Conservation (phyloP, 352 stramenopile genomes). For the Phytopythium cucurbitacearum region DNA sequence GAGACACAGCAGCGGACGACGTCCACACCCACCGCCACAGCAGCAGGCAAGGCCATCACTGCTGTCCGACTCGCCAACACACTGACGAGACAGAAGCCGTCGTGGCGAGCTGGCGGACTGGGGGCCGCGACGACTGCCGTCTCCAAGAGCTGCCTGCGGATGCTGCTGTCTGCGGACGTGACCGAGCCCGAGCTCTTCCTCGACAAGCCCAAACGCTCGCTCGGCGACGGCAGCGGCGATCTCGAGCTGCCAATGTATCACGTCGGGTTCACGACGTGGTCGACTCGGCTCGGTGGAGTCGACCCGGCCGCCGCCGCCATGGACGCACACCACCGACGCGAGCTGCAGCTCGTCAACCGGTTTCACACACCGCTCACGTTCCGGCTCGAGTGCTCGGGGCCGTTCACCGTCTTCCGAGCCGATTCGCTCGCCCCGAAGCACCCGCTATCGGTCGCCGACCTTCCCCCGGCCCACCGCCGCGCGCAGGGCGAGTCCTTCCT, state of each 20-base stretch:
- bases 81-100: slow-evolving; percentile 20
- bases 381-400: slow-evolving; percentile 55
- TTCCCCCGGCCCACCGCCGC: slow-evolving; percentile 49
- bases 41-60: slow-evolving; percentile 62
- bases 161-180: slow-evolving; percentile 56
- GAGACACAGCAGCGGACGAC: slow-evolving; percentile 5
- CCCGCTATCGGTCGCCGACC: slow-evolving; percentile 44
- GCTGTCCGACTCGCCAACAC: slow-evolving; percentile 67
- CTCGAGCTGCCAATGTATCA: slow-evolving; percentile 21
- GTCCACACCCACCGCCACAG: slow-evolving; percentile 1
- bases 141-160: slow-evolving; percentile 42
- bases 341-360: slow-evolving; percentile 59
- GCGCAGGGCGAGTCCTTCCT: slow-evolving; percentile 62
- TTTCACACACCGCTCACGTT: slow-evolving; percentile 60
- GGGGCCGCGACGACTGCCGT: slow-evolving; percentile 17
- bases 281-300: slow-evolving; percentile 18
- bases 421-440: slow-evolving; percentile 63
- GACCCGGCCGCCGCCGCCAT: slow-evolving; percentile 8
- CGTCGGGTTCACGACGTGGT: slow-evolving; percentile 77
- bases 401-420: slow-evolving; percentile 55
- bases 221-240: neutral
- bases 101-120: neutral
- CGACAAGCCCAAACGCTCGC: slow-evolving; percentile 25
- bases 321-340: slow-evolving; percentile 44
- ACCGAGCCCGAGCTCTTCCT: slow-evolving; percentile 62